Evolutionary conservation across 2,329 filamentous ascomycete genomes (phyloP).

Genomic region (Cryoendolithus antarcticus): DNA sequence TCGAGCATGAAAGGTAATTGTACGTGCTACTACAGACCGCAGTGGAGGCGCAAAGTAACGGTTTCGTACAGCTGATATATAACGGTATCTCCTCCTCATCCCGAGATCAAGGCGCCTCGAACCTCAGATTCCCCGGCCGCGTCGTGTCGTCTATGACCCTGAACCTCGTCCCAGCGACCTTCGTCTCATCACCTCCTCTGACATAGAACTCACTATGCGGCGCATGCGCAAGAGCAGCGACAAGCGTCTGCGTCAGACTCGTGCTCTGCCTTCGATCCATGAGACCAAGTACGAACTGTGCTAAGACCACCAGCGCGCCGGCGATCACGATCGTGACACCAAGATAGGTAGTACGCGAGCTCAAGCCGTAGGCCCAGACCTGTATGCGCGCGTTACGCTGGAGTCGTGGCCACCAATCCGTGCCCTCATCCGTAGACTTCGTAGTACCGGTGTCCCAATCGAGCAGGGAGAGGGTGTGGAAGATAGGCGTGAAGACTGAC

Average conservation of each 20-base stretch:
- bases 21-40: too few species aligned
- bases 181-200: conserved; percentile 8
- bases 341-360: conserved; percentile 12
- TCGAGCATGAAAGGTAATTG: too few species aligned
- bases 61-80: too few species aligned
- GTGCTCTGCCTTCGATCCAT: conserved; percentile 8
- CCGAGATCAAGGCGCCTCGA: too few species aligned
- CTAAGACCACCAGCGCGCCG: conserved; percentile 10
- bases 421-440: too few species aligned
- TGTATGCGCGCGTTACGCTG: conserved; percentile 8
- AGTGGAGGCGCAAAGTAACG: too few species aligned
- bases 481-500: conserved; percentile 2
- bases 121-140: too few species aligned
- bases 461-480: conserved; percentile 12
- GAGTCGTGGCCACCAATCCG: too few species aligned
- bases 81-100: too few species aligned
- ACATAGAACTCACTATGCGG: conserved; percentile 11
- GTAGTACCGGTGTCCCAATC: conserved; percentile 5
- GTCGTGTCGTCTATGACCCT: too few species aligned
- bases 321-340: conserved; percentile 10
- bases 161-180: conserved; percentile 10
- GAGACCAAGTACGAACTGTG: conserved; percentile 10
- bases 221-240: conserved; percentile 15
- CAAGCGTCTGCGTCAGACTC: conserved; percentile 11
- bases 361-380: conserved; percentile 14